Conservation (phyloP, 306 rosid species). For the Leucaena leucocephala region DNA sequence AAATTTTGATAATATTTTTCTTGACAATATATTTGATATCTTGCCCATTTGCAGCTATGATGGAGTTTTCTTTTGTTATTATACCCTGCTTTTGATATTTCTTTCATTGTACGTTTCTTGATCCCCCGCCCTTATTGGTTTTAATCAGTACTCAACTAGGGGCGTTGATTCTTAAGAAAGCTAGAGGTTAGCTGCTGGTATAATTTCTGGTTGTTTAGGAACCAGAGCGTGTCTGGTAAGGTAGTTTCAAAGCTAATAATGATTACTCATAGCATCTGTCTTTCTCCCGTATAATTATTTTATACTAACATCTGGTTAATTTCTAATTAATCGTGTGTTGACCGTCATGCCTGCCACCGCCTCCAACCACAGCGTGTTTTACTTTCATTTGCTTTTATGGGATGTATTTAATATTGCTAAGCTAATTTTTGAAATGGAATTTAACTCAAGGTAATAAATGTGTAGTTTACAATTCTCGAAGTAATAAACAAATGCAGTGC, state of each 20-base stretch:
- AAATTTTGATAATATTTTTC: constrained; percentile 42
- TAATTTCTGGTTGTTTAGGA: too few species aligned
- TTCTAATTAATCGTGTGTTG: not conserved
- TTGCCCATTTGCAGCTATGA: constrained; percentile 30
- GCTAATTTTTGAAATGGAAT: too few species aligned
- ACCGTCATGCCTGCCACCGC: not conserved
- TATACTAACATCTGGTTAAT: not conserved
- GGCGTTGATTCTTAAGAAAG: not conserved
- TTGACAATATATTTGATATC: constrained; percentile 32
- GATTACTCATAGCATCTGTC: not conserved
- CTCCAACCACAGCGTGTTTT: not conserved
- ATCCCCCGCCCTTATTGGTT: not conserved
- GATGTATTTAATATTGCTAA: too few species aligned
- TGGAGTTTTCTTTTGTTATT: not conserved
- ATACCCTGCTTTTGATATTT: not conserved
- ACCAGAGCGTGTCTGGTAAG: too few species aligned
- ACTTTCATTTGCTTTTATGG: too few species aligned
- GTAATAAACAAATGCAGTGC: too few species aligned
- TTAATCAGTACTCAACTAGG: not conserved
- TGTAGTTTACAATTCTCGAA: too few species aligned
- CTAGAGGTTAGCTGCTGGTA: not conserved
- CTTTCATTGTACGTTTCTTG: constrained; percentile 19
- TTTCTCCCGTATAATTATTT: not conserved
- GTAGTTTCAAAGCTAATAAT: not conserved
- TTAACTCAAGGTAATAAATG: too few species aligned